Evolutionary conservation across 192 early-diverging fungal genomes (phyloP), one percentile per base, ranked within the genome.

Genomic region (Coemansia sp.): DNA sequence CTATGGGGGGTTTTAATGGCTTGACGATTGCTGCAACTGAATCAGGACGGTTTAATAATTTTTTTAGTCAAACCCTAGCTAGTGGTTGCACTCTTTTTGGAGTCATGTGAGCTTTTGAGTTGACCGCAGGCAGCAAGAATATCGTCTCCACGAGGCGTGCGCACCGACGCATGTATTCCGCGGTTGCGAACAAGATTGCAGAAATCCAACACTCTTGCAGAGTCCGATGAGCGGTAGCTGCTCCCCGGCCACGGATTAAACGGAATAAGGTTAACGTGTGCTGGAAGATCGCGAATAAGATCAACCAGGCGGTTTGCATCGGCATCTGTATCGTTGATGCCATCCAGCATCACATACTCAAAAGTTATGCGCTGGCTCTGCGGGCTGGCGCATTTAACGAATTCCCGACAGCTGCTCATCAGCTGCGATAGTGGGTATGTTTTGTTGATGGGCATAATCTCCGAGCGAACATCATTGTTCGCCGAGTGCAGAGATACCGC

Each of bases 211-310:
- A 89, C 80, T 14, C 82, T 82, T 10, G 78, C 78, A 11, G 59
- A 44, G 24, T 80, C 63, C 3, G 87, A 87, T 17, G 83, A 80
- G 10, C 66, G 61, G 60, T 91, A 95, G 9, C 45, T 58, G 44
- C 85, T 89, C 14, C 91, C 91, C 0, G 87, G 85, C 93, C 93
- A 95, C 18, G 88, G 85, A 58, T 95, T 93, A 65, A 92, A 95
- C 7, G 91, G 91, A 42, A 89, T 89, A 10, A 89, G 57, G 57
- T 89, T 89, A 9, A 95, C 86, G 69, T 92, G 91, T 1, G 87
- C 73, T 17, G 88, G 87, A 11, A 90, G 64, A 25, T 78, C 64
- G 27, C 71, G 81, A 30, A 94, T 54, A 47, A 93, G 66, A 27
- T 75, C 61, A 1, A 83, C 84, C 8, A 95, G 66, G 23, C 81